Conservation (phyloP, 139 green algal genomes). For the Volvox africanus region DNA sequence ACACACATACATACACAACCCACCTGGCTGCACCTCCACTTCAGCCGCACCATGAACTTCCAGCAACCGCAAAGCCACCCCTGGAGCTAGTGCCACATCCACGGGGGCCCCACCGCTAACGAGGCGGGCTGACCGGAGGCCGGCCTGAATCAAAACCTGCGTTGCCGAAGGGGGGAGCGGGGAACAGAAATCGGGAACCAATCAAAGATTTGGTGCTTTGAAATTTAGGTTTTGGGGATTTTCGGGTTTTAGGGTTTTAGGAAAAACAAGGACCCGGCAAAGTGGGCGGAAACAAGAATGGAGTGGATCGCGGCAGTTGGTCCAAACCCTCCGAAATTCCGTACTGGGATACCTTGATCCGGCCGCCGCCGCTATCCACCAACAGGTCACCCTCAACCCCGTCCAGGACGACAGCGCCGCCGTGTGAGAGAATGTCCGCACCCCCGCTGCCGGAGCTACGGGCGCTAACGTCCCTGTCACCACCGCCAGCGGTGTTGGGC, state of each 20-base stretch:
- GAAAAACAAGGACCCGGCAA: too few species aligned
- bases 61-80: neutral
- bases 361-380: constrained; percentile 26
- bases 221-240: too few species aligned
- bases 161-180: neutral
- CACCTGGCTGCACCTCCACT: constrained; percentile 15
- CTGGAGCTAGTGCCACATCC: neutral
- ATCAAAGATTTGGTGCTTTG: too few species aligned
- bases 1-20: too few species aligned
- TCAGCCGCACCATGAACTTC: neutral
- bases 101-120: neutral
- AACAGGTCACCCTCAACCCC: neutral
- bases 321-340: too few species aligned
- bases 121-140: neutral
- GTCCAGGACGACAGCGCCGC: constrained; percentile 10
- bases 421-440: neutral
- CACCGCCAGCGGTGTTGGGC: too few species aligned
- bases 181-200: neutral
- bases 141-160: neutral
- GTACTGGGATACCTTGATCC: neutral
- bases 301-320: too few species aligned
- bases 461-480: neutral
- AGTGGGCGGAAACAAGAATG: too few species aligned
- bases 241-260: too few species aligned
- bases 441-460: neutral